Base-by-base conservation (phyloP, 2,329 filamentous ascomycete genomes). In the Cordyceps cateniannulata region DNA sequence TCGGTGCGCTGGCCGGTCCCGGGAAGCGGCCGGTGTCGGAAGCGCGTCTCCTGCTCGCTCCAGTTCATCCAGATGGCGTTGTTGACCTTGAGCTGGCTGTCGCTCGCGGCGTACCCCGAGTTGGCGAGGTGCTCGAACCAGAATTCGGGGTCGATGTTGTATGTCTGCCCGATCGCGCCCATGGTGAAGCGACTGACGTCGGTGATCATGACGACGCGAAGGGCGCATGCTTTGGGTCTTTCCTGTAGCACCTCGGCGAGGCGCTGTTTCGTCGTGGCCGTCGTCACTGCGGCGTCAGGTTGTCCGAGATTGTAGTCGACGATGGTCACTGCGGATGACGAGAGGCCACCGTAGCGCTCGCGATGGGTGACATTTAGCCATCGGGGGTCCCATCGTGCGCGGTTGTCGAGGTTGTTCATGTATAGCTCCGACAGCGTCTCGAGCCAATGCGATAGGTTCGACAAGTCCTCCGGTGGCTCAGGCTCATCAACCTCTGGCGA, bases 151-250 rank as follows among this genome's bases (percentile, higher is more conserved):
- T 70, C 69, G 7, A 70, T 60, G 2, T 64, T 56, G 59, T 68
- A 69, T 1, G 66, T n/a, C 6, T 70, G 69, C 0, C 69, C 69
- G 1, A 71, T 40, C 0, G 66, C 66, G 1, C 69, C 69, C 67
- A 70, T 70, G 22, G 68, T 60, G 32, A 70, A 71, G 10, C 68
- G 68, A n/a, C 69, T 70, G n/a, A 70, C 24, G 55, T 71, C 68
- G 25, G 59, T 67, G 3, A 70, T 67, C 64, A 71, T 55, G 3
- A 71, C 45, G 4, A 69, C 65, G 7, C 69, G 60, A 3, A 68
- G 61, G 7, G 63, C 52, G 2, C 63, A 67, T 10, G 25, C 32
- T 10, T 57, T 48, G 9, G 66, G 64, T 2, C 64, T 64, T 2
- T 27, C 32, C n/a, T 67, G 63, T 6, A 69, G 62, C 0, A 62